Base-by-base conservation (phyloP, 2,329 filamentous ascomycete genomes). In the Tolypocladium amazonense region DNA sequence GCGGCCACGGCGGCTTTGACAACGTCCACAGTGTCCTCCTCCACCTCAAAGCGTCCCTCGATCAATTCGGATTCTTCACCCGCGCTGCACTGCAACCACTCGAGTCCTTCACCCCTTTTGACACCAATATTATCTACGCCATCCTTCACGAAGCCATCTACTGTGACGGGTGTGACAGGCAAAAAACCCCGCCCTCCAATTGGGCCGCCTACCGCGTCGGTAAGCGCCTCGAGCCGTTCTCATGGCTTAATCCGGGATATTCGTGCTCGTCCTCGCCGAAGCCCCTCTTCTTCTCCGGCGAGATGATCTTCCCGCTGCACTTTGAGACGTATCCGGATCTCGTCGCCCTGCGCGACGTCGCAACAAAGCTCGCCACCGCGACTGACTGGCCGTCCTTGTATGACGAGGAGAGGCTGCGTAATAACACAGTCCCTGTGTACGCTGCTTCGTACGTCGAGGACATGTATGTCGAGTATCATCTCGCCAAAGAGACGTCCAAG, bases 221-320 rank as follows among this genome's bases (percentile, higher is more conserved):
- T 64, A 72, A 79, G 63, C 62, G 68, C 15, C 68, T 81, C 6
- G 67, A 73, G 2, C 65, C 75, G 37, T 87, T 80, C 64, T 65
- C 73, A 39, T 87, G 84, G 85, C 75, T 85, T 11, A 66, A 70
- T 2, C 75, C 63, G 1, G 61, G 63, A 23, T 64, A 64, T 11
- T 70, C 70, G 0, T 71, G 77, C 15, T 37, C 61, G 2, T 23
- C 58, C 2, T 52, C 58, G 18, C 45, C 18, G 7, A 70, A 75
- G 2, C 86, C 87, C 0, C 77, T 94, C 27, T 89, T 83, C 72
- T 96, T 97, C 75, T 91, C 90, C 0, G 92, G 92, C 61, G 93
- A 97, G 76, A 97, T 96, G 91, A 83, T 96, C 57, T 96, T 86
- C 71, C 88, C 89, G 0, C 88, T 89, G 73, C 89, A 92, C 80